A percentile compares a stretch with the other conserved stretches of the same genome.
Conservation (phyloP, 306 rosid genomes). For the Crataegus laevigata region DNA sequence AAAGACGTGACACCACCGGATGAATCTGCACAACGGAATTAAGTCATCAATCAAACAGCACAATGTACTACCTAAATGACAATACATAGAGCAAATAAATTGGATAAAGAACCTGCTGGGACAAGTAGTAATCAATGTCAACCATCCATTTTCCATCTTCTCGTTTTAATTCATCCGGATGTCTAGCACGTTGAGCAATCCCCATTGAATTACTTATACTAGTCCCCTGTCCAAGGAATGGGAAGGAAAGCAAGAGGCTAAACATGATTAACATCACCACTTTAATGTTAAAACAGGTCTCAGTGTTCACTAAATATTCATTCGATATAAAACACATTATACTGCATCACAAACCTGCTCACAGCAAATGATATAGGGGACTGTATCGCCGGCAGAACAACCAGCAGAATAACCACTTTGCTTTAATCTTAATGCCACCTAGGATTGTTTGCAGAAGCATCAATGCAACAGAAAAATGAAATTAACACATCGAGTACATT, state of each 20-base stretch:
- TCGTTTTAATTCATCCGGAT: slow-evolving; percentile 91
- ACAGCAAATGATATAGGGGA: slow-evolving; percentile 83
- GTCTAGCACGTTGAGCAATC: slow-evolving; percentile 92
- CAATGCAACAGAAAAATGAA: slow-evolving; percentile 7
- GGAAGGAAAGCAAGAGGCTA: not conserved
- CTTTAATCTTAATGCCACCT: slow-evolving; percentile 94
- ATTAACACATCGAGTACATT: not conserved
- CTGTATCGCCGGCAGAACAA: slow-evolving; percentile 81
- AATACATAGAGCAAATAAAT: not conserved
- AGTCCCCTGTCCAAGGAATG: slow-evolving; percentile 51
- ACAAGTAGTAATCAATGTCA: slow-evolving; percentile 87
- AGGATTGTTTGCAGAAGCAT: slow-evolving; percentile 22
- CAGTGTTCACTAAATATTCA: slow-evolving; percentile 1
- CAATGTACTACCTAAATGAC: not conserved
- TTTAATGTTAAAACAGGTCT: slow-evolving; percentile 7
- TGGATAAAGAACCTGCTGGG: slow-evolving; percentile 61
- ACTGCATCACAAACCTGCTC: slow-evolving; percentile 66
- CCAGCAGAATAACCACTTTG: slow-evolving; percentile 82
- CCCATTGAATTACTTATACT: slow-evolving; percentile 50
- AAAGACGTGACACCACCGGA: slow-evolving; percentile 95
- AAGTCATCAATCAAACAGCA: slow-evolving; percentile 18
- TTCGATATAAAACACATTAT: slow-evolving; percentile 10
- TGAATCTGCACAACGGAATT: slow-evolving; percentile 53
- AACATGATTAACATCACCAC: slow-evolving; percentile 12
- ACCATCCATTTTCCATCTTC: slow-evolving; percentile 93